Percentiles rank a stretch among this genome's conserved stretches.
phyloP scores from a whole-genome alignment of 306 rosid species.

The Rosa multiflora region DNA sequence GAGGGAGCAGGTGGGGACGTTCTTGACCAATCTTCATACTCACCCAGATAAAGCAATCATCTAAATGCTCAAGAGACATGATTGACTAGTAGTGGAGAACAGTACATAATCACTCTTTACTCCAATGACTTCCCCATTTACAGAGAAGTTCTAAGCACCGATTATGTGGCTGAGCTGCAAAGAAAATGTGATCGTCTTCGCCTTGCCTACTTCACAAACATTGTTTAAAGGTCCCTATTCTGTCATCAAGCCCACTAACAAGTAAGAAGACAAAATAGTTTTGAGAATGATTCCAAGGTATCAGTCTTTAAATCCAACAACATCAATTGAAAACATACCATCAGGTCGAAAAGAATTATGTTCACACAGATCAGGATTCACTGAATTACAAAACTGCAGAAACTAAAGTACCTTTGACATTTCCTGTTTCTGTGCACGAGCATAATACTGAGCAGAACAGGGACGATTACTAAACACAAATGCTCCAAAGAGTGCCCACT shows the following conservation, averaged over 20 bases:
- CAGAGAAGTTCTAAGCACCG: constrained; percentile 4
- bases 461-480: constrained; percentile 50
- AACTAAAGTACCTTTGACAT: constrained; percentile 42
- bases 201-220: constrained; percentile 35
- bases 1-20: background rate
- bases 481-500: constrained; percentile 68
- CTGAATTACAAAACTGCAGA: constrained; percentile 2
- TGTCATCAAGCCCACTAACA: constrained; percentile 33
- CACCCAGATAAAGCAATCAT: background rate
- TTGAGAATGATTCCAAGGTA: background rate
- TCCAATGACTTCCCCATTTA: background rate
- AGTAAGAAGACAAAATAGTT: constrained; percentile 2
- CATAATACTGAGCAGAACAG: constrained; percentile 56
- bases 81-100: background rate
- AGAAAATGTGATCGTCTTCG: background rate
- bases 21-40: background rate
- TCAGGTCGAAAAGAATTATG: background rate
- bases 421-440: constrained; percentile 45
- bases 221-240: constrained; percentile 45
- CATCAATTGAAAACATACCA: background rate
- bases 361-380: background rate
- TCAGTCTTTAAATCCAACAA: background rate
- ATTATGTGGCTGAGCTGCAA: background rate
- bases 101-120: background rate
- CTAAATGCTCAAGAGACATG: background rate